Evolutionary conservation across 768 basidiomycete species (phyloP), one percentile per base, ranked within the genome.

Genomic region (Mycena vitilis): DNA sequence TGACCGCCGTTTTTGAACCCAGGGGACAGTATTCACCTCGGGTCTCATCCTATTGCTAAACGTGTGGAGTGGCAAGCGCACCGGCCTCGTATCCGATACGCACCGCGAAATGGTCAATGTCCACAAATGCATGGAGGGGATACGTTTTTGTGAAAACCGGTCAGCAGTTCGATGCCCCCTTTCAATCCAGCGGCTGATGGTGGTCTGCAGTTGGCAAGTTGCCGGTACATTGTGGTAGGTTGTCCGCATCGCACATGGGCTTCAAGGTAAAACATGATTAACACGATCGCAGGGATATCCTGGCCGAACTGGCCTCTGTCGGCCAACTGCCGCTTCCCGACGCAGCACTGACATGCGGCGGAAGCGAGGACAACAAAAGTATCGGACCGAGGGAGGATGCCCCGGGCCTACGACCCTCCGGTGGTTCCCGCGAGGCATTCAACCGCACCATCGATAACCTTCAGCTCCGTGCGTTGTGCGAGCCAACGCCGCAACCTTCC

Each of bases 21-120:
- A 13, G 75, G 30, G 30, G 5, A 30, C 76, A 1, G 75, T 75
- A 0, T 84, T 84, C 59, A 80, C 78, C 0, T 75, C 83, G 51
- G 82, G 81, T 20, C 82, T 91, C 23, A 84, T 92, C 2, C 81
- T 92, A 6, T 79, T 93, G 47, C 80, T 93, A 68, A 88, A 87
- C 62, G 87, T 91, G 11, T 92, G 87, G 91, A 88, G 84, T 64
- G 86, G 84, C 18, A 86, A 83, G 73, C 81, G 82, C 66, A 81
- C 81, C 42, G 85, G 87, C 8, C 69, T 80, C 40, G 76, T 78
- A 2, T 80, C 81, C 1, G 84, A 89, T 71, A 81, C 83, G 15
- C 78, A 78, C 58, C 78, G 84, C 55, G 88, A 90, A 54, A 82
- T 90, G 75, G 80, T 82, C 53, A 88, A 90, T 73, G 87, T 92